Base-by-base conservation (phyloP, 768 basidiomycete genomes). In the Termitomyces sp. region DNA sequence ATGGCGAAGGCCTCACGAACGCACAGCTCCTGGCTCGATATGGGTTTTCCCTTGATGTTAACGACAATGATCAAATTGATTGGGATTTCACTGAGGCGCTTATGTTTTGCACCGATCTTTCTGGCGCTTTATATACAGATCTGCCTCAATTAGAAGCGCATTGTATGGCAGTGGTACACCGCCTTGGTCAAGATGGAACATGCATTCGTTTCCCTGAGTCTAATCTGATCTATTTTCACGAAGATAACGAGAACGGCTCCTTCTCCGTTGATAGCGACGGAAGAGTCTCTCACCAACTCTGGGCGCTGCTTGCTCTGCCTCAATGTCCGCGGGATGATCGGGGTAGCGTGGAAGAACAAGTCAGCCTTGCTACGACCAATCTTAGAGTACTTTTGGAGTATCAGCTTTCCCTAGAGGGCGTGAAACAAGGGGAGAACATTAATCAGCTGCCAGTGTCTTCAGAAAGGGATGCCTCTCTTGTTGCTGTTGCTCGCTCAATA, bases 31-130 rank as follows among this genome's bases (percentile, higher is more conserved):
- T 90, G 49, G 74, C 72, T 15, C 82, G 78, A 58, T 91, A 91
- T 66, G 90, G 90, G 0, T 92, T 92, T 64, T 65, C 74, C 26
- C 74, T 91, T n/a, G 84, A 90, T 45, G 82, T 75, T 22, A 90
- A 90, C 65, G 86, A 85, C 46, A 74, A 80, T 57, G 88, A 90
- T 62, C 64, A 70, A n/a, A 62, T 87, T 22, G 70, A 66, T 6
- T 81, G 77, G 76, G 66, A 68, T 12, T 45, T 69, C 11, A 60
- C 62, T 8, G 73, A 77, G 41, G 59, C 76, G 8, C 51, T 61
- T 45, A 51, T 62, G 46, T 41, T 51, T 47, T 55, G 61, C 45
- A 40, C 54, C 4, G 45, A 48, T 17, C 22, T 30, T n/a, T 45
- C 28, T 53, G 55, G 30, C 44, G 41, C 38, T 38, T 55, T 42